Conservation (phyloP, 2,329 filamentous ascomycete genomes). For the Cladosporium sp. region DNA sequence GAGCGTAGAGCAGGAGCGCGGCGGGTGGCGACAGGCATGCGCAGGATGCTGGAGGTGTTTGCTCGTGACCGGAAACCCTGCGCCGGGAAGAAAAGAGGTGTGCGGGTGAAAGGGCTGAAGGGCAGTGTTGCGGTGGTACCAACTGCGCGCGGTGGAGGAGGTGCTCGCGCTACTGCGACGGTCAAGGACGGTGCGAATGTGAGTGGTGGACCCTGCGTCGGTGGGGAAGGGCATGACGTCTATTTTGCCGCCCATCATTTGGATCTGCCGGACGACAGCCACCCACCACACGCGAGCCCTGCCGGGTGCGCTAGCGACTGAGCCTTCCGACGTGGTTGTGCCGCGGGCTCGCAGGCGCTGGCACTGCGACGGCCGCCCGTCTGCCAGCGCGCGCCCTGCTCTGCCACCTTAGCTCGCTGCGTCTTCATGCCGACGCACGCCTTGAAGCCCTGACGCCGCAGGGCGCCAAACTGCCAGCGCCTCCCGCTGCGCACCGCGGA, state of each 20-base stretch:
- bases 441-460: too few species aligned
- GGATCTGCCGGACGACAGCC: slow-evolving; percentile 4
- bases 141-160: slow-evolving; percentile 5
- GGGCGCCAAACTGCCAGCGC: too few species aligned
- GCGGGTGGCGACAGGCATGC: background rate
- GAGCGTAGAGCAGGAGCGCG: background rate
- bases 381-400: too few species aligned
- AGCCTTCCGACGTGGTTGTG: too few species aligned
- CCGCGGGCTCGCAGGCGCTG: too few species aligned
- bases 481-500: background rate
- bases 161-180: slow-evolving; percentile 9
- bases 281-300: background rate
- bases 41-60: background rate
- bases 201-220: background rate
- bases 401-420: too few species aligned
- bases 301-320: too few species aligned
- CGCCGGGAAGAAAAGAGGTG: slow-evolving; percentile 10
- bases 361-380: too few species aligned
- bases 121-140: slow-evolving; percentile 3
- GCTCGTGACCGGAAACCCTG: slow-evolving; percentile 12
- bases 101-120: background rate
- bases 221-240: slow-evolving; percentile 6
- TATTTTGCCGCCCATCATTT: slow-evolving; percentile 4
- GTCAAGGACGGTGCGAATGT: slow-evolving; percentile 3
- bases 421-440: too few species aligned